Conservation (phyloP, 306 rosid species). For the Psophocarpus tetragonolobus region DNA sequence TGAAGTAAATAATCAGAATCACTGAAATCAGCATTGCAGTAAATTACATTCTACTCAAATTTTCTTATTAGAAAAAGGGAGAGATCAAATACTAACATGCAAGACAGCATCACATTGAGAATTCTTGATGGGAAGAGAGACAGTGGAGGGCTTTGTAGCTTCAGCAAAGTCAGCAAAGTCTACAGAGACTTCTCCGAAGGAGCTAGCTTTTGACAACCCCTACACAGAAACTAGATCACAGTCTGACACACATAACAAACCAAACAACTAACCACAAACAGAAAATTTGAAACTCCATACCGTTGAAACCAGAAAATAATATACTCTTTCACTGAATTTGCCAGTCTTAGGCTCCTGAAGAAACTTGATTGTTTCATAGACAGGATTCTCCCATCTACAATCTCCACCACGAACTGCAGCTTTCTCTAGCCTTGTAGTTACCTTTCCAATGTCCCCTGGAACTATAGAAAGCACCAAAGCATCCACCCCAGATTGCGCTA, state of each 20-base stretch:
- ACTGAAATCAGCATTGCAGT: conserved; percentile 11
- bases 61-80: neutral
- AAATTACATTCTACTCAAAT: neutral
- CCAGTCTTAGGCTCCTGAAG: conserved; percentile 61
- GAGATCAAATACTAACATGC: conserved; percentile 69
- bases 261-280: neutral
- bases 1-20: conserved; percentile 34
- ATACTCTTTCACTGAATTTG: conserved; percentile 71
- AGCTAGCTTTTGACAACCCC: conserved; percentile 68
- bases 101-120: conserved; percentile 71
- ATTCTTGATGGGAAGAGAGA: conserved; percentile 85
- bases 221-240: conserved; percentile 46
- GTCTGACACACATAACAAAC: neutral
- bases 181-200: conserved; percentile 70
- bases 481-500: conserved; percentile 64
- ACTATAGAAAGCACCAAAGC: conserved; percentile 65
- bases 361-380: conserved; percentile 72
- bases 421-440: conserved; percentile 65
- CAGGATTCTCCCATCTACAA: conserved; percentile 87
- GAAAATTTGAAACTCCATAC: conserved; percentile 38
- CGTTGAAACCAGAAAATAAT: conserved; percentile 65
- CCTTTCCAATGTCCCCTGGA: conserved; percentile 80
- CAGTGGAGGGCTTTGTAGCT: conserved; percentile 63
- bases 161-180: conserved; percentile 85
- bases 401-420: conserved; percentile 58